Conservation (phyloP, 169 alveolate genomes). For the Babesia divergens region DNA sequence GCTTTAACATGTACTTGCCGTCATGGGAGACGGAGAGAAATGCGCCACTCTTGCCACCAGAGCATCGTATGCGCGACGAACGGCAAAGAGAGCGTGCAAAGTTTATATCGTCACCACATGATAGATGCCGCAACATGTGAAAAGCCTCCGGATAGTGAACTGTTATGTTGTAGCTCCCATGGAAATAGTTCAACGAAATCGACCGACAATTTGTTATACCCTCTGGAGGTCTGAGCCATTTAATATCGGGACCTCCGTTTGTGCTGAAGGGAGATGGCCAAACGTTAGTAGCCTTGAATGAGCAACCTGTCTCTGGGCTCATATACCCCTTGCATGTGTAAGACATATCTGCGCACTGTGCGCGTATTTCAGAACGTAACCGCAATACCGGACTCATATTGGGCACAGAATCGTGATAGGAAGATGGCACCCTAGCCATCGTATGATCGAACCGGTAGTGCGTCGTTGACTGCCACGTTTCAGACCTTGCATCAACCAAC, state of each 20-base stretch:
- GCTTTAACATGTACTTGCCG: constrained; percentile 48
- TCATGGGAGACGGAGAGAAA: constrained; percentile 57
- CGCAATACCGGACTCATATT: not conserved
- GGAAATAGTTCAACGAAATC: not conserved
- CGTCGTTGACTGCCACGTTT: too few species aligned
- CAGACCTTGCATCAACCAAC: not conserved
- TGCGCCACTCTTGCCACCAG: constrained; percentile 67
- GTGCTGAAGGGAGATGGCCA: not conserved
- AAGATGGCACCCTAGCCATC: too few species aligned
- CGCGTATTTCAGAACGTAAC: not conserved
- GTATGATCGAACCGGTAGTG: too few species aligned
- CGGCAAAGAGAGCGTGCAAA: constrained; percentile 54
- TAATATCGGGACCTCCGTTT: not conserved
- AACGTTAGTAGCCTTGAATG: not conserved
- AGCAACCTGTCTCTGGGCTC: not conserved
- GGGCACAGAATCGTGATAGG: not conserved
- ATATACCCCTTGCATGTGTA: not conserved
- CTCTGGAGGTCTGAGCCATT: not conserved
- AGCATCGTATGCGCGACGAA: constrained; percentile 16
- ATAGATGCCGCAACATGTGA: constrained; percentile 29
- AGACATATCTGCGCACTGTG: not conserved
- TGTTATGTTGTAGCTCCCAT: constrained; percentile 10
- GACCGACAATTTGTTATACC: not conserved
- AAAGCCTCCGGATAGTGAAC: constrained; percentile 40
- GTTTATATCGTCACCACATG: constrained; percentile 49